Evolutionary conservation across 2,329 filamentous ascomycete genomes (phyloP).

Genomic region (Trichoderma lentiforme): DNA sequence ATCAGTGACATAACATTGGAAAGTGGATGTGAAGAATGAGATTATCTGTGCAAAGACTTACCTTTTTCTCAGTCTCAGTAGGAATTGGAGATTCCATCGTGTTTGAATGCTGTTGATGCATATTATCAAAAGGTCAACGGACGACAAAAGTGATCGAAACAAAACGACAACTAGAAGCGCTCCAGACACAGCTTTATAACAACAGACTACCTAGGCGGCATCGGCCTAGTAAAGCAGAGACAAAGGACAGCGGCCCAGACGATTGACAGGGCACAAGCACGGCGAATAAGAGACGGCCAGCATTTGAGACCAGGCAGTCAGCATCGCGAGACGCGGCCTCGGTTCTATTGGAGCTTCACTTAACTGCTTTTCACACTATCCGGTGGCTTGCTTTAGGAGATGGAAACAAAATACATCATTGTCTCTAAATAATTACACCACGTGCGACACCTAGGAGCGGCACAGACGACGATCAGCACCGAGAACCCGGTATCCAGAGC

Average conservation of each 20-base stretch:
- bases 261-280: background rate
- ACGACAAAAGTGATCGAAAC: background rate
- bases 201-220: background rate
- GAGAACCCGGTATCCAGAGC: background rate
- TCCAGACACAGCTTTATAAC: background rate
- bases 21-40: background rate
- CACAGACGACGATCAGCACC: background rate
- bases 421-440: slow-evolving; percentile 6
- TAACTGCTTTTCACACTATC: background rate
- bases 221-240: background rate
- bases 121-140: background rate
- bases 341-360: background rate
- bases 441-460: background rate
- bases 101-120: background rate
- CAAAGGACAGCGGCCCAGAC: background rate
- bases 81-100: background rate
- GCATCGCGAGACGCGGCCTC: background rate
- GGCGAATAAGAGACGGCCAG: background rate
- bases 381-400: background rate
- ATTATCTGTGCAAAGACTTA: background rate
- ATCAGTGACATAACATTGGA: background rate
- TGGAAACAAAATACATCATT: background rate
- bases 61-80: background rate
- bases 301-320: background rate
- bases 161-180: background rate